Base-by-base conservation (phyloP, 306 rosid genomes). In the Medicago ruthenica region DNA sequence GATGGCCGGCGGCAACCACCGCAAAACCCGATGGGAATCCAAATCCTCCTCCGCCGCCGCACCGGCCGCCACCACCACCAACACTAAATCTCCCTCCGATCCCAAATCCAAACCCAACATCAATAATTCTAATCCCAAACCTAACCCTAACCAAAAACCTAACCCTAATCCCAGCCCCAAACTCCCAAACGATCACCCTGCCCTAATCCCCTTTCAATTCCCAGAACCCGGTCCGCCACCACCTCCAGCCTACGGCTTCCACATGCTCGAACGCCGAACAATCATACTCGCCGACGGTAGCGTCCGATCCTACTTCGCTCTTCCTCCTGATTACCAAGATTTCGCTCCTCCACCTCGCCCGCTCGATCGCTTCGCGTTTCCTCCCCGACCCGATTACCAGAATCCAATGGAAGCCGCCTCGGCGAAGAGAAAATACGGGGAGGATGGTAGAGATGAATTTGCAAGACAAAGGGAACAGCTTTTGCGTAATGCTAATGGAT, bases 261-360 rank as follows among this genome's bases (percentile, higher is more conserved):
- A 96, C 91, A 92, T 92, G 97, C 93, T 96, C 2, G 98, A 92
- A 62, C 99, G 99, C 27, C 99, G 96, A 13, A 86, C 99, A 1
- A 85, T 96, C 61, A 86, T 86, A 47, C 97, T 96, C 24, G 93
- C 99, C 16, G 99, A 96, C 58, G 98, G 94, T 10, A 88, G 87
- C 22, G 99, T 90, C 39, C 90, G 98, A 27, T 92, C 98, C 12
- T 96, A 96, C 86, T 90, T 91, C 51, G 92, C 98, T 22, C 98
- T 96, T 11, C 98, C 99, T 1, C 91, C 84, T 0, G 98, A 96
- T 79, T 96, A 92, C 73, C 96, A 84, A 13, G 96, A 92, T 22
- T 90, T 92, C 67, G 73, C 84, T 1, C 86, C 86, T 0, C 89
- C 79, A 10, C 92, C 84, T 8, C 71, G 84, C 34, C 87, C 87